These are phyloP conservation scores for Leccinum pellstonianum DNA, from an alignment of 768 basidiomycete genomes.

Conservation along the genomic window DNA sequence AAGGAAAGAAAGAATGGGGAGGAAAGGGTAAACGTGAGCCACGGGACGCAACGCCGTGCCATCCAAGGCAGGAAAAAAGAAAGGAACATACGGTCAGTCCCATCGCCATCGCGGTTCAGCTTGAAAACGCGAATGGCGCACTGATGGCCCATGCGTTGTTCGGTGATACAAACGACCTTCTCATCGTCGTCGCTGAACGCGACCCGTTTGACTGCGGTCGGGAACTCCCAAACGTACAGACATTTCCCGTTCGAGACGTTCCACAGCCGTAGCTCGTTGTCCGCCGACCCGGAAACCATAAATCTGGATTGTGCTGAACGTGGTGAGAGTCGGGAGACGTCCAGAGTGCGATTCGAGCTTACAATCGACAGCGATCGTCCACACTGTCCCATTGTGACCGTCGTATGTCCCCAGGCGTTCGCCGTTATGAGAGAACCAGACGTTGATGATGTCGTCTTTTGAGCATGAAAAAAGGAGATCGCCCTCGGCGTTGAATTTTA, in stretches of 20 bases:
- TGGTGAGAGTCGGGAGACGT: neutral
- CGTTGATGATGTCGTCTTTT: constrained; percentile 94
- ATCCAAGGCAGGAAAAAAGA: neutral
- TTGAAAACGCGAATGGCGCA: constrained; percentile 89
- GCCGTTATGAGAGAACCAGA: constrained; percentile 97
- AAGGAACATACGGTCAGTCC: constrained; percentile 67
- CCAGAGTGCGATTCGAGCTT: constrained; percentile 34
- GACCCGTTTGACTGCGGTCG: constrained; percentile 95
- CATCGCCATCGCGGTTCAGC: constrained; percentile 82
- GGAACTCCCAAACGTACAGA: constrained; percentile 95
- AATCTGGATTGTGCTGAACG: constrained; percentile 73
- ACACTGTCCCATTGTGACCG: constrained; percentile 93
- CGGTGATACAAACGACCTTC: constrained; percentile 89
- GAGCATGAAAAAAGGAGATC: constrained; percentile 95
- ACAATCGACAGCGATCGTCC: constrained; percentile 98
- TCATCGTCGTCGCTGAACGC: constrained; percentile 85
- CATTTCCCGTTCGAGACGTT: constrained; percentile 86
- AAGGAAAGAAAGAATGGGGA: neutral
- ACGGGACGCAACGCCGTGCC: neutral
- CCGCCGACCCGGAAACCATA: constrained; percentile 89
- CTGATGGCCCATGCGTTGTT: constrained; percentile 93
- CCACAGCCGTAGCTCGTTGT: constrained; percentile 93
- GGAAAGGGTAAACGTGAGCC: constrained; percentile 1
- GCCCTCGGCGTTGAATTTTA: constrained; percentile 96
- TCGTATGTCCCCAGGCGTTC: constrained; percentile 96